These are phyloP conservation scores for Calonectria pseudoreteaudii DNA, from an alignment of 2,329 filamentous ascomycete genomes.

Conservation along the genomic window DNA sequence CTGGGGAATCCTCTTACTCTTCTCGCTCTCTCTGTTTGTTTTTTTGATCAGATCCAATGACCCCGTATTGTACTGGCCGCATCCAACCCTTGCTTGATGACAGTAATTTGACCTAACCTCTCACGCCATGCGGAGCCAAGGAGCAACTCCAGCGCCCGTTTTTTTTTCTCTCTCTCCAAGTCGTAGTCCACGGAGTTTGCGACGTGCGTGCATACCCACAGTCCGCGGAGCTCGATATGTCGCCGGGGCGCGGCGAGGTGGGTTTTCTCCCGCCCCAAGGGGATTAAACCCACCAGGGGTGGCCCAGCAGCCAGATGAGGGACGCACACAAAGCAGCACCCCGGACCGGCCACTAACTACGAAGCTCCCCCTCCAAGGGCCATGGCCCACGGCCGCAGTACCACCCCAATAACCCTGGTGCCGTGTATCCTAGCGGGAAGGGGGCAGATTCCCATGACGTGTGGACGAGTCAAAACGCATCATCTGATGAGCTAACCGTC, in stretches of 20 bases:
- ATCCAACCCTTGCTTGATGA: background rate
- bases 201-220: background rate
- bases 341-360: background rate
- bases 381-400: background rate
- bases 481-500: conserved; percentile 32
- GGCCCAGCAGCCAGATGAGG: background rate
- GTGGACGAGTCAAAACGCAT: conserved; percentile 27
- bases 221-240: conserved; percentile 17
- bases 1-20: background rate
- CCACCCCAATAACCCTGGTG: background rate
- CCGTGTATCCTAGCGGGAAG: conserved; percentile 1
- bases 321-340: background rate
- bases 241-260: background rate
- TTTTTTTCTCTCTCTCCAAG: background rate
- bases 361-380: background rate
- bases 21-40: background rate
- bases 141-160: background rate
- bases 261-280: background rate
- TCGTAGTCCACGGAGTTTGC: conserved; percentile 4
- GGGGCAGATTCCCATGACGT: conserved; percentile 31
- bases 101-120: conserved; percentile 7
- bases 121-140: conserved; percentile 12
- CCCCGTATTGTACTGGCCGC: too few relatives aligned
- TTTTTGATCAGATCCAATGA: background rate
- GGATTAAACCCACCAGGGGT: background rate